Percentiles rank a stretch among this genome's conserved stretches.
Evolutionary conservation across 306 rosid genomes (phyloP).

Genomic region (Glycyrrhiza uralensis): DNA sequence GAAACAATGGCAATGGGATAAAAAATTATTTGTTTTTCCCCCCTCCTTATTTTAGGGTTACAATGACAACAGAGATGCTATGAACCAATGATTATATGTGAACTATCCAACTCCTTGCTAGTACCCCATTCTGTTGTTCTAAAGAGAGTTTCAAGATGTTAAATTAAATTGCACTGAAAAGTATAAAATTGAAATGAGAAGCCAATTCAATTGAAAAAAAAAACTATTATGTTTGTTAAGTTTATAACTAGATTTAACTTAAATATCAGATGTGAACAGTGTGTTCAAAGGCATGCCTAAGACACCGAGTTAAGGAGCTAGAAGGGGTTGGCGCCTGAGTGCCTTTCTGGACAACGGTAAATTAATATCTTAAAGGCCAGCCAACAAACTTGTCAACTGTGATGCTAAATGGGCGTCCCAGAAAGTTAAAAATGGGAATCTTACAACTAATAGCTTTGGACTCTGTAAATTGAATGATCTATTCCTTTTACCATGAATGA

Average conservation of each 20-base stretch:
- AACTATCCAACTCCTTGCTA: background rate
- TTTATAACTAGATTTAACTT: constrained; percentile 1
- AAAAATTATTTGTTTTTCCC: background rate
- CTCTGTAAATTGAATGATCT: background rate
- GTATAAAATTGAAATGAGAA: background rate
- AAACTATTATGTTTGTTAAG: background rate
- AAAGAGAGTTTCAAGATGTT: background rate
- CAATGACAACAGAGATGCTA: background rate
- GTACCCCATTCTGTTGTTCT: background rate
- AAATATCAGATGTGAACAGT: background rate
- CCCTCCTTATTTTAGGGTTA: background rate
- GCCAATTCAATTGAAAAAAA: background rate
- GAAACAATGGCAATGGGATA: background rate
- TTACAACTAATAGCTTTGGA: background rate
- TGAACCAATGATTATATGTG: background rate
- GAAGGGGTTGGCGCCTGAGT: background rate
- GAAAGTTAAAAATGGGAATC: background rate
- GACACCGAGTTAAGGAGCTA: background rate
- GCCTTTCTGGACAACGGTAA: too few species aligned
- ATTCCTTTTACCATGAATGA: background rate
- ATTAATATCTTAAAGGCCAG: too few species aligned
- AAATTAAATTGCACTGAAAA: background rate
- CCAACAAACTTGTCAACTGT: too few species aligned
- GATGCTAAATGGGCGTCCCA: background rate
- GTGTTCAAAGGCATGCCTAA: background rate